Evolutionary conservation across 441 rosid species (phyloP).

Genomic region (Syzygium syzygioides): DNA sequence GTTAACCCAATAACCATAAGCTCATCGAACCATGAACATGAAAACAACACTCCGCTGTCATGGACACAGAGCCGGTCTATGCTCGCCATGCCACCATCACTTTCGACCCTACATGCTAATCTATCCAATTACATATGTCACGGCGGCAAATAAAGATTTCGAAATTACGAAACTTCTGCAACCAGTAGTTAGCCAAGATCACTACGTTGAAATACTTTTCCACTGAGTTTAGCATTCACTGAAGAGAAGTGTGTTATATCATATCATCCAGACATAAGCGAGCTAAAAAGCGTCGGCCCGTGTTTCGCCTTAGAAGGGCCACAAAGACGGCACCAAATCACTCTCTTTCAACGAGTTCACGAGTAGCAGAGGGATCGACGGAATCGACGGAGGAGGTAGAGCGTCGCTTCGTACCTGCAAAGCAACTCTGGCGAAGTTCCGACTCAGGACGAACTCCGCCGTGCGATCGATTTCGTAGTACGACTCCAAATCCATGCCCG

Average conservation of each 20-base stretch:
- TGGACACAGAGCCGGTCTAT: background rate
- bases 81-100: background rate
- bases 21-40: background rate
- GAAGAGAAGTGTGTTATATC: background rate
- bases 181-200: background rate
- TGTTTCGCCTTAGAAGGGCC: background rate
- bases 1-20: background rate
- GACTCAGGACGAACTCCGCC: constrained; percentile 47
- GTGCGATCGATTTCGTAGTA: constrained; percentile 54
- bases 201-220: fast-evolving
- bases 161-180: background rate
- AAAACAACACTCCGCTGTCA: background rate
- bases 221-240: background rate
- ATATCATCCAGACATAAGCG: background rate
- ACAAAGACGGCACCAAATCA: background rate
- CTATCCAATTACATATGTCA: background rate
- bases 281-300: background rate
- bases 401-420: constrained; percentile 44
- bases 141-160: background rate
- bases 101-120: background rate
- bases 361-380: background rate
- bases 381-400: background rate
- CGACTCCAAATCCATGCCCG: constrained; percentile 49
- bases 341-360: background rate
- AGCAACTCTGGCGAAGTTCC: constrained; percentile 60